Evolutionary conservation across 768 basidiomycete species (phyloP).

Genomic region (Podaxis sp.): DNA sequence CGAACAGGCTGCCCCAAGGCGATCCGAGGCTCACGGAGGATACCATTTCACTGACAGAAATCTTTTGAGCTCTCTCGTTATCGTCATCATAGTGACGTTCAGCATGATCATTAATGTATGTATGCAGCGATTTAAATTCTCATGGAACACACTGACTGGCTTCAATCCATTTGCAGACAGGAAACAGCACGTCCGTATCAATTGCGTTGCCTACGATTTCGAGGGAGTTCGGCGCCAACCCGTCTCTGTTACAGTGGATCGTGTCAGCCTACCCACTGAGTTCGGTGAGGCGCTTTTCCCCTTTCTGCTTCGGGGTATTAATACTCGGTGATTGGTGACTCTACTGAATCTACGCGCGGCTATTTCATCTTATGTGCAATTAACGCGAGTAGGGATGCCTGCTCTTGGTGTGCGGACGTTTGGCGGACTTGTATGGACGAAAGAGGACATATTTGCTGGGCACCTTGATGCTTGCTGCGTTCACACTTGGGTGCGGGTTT

Average conservation of each 20-base stretch:
- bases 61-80: conserved; percentile 14
- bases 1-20: background rate
- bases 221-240: conserved; percentile 44
- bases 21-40: background rate
- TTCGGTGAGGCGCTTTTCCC: conserved; percentile 40
- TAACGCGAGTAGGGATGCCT: conserved; percentile 80
- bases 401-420: conserved; percentile 69
- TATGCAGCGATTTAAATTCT: background rate
- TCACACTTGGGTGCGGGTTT: conserved; percentile 68
- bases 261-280: conserved; percentile 65
- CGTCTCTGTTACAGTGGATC: conserved; percentile 65
- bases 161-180: conserved; percentile 26
- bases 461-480: conserved; percentile 48
- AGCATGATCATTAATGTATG: conserved; percentile 38
- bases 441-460: conserved; percentile 68
- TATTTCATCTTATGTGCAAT: background rate
- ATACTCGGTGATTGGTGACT: background rate
- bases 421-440: conserved; percentile 80
- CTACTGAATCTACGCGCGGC: background rate
- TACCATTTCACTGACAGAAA: background rate
- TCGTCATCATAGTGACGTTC: conserved; percentile 37
- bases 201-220: conserved; percentile 57
- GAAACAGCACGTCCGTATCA: conserved; percentile 46
- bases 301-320: background rate
- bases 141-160: background rate